Evolutionary conservation across 345 rosid species (phyloP).

Genomic region (Mangifera indica): DNA sequence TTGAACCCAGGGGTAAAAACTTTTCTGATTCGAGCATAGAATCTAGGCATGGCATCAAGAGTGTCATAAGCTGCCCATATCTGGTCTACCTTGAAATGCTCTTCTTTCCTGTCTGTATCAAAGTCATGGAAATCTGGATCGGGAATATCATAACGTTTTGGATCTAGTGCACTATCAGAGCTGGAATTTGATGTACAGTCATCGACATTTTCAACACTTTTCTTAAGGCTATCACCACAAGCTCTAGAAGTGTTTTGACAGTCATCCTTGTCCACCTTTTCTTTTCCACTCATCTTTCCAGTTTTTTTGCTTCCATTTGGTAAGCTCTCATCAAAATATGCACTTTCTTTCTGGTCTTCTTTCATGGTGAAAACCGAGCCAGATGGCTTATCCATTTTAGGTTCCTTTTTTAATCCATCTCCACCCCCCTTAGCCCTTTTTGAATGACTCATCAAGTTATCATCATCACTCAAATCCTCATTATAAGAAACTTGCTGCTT

Average conservation of each 20-base stretch:
- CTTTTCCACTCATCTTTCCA: constrained; percentile 27
- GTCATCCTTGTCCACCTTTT: constrained; percentile 23
- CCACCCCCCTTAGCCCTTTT: constrained; percentile 37
- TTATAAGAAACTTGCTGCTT: constrained; percentile 65
- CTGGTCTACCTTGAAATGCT: constrained; percentile 58
- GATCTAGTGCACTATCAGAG: constrained; percentile 24
- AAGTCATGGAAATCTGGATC: constrained; percentile 79
- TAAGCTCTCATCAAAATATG: constrained; percentile 15
- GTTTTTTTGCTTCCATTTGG: constrained; percentile 17
- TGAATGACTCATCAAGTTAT: constrained; percentile 27
- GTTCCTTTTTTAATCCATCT: constrained; percentile 22
- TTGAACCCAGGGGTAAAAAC: constrained; percentile 45
- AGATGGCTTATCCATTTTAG: constrained; percentile 19
- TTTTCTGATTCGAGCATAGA: constrained; percentile 66
- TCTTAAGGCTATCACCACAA: constrained; percentile 7
- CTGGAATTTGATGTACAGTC: constrained; percentile 29
- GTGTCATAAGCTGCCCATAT: constrained; percentile 74
- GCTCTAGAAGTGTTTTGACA: constrained; percentile 25
- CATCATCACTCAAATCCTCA: constrained; percentile 70
- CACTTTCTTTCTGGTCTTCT: constrained; percentile 23
- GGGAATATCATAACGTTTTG: constrained; percentile 32
- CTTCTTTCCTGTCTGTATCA: constrained; percentile 43
- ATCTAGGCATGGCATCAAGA: constrained; percentile 73
- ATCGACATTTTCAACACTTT: constrained; percentile 8
- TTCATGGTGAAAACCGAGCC: constrained; percentile 27